Evolutionary conservation across 2,329 filamentous ascomycete genomes (phyloP).

Genomic region (Talaromyces sp.): DNA sequence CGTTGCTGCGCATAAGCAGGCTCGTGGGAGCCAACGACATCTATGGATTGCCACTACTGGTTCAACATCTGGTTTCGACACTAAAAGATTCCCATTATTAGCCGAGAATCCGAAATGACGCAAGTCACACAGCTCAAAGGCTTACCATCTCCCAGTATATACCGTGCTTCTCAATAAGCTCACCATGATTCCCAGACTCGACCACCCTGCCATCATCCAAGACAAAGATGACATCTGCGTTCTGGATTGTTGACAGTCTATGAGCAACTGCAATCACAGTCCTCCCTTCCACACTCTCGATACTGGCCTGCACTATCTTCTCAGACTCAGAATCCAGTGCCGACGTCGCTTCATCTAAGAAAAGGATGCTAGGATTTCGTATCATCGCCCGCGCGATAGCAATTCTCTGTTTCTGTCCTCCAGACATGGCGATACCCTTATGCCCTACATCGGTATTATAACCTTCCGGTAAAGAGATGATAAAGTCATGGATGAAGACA

Average conservation of each 20-base stretch:
- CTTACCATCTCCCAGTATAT: slow-evolving; percentile 56
- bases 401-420: slow-evolving; percentile 79
- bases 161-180: slow-evolving; percentile 51
- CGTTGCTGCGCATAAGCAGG: too few species aligned
- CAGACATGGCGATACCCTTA: slow-evolving; percentile 70
- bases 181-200: slow-evolving; percentile 73
- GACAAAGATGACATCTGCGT: slow-evolving; percentile 76
- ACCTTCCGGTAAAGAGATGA: slow-evolving; percentile 56
- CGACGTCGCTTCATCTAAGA: slow-evolving; percentile 86
- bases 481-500: slow-evolving; percentile 92
- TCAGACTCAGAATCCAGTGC: slow-evolving; percentile 72
- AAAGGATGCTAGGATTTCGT: slow-evolving; percentile 72
- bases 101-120: not conserved
- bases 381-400: slow-evolving; percentile 75
- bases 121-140: slow-evolving; percentile 15
- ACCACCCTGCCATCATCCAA: slow-evolving; percentile 67
- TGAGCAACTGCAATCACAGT: slow-evolving; percentile 87
- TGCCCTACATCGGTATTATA: slow-evolving; percentile 68
- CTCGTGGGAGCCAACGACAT: too few species aligned
- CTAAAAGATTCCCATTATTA: not conserved
- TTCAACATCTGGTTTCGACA: slow-evolving; percentile 9
- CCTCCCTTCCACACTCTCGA: slow-evolving; percentile 63
- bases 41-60: not conserved
- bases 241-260: slow-evolving; percentile 67
- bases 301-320: slow-evolving; percentile 65